These are phyloP conservation scores for Volvox reticuliferus DNA, from an alignment of 139 green algal species.

Conservation along the genomic window DNA sequence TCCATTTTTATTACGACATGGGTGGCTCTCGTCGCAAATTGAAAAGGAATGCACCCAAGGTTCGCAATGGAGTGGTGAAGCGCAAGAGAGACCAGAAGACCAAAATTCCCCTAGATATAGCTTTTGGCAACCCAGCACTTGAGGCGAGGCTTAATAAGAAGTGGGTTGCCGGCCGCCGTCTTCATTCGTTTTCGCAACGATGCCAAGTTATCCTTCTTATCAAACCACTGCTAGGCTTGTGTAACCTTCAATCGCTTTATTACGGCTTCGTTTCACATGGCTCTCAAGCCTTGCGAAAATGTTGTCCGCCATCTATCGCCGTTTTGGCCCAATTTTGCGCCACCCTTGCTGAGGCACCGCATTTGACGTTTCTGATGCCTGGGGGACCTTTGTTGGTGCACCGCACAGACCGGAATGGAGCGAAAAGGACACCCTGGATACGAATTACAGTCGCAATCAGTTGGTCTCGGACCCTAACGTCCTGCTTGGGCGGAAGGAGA, in stretches of 20 bases:
- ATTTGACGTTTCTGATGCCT: no score
- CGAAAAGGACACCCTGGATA: slow-evolving; percentile 48
- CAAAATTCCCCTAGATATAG: slow-evolving; percentile 47
- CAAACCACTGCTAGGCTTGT: no score
- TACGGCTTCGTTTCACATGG: no score
- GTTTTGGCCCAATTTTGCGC: no score
- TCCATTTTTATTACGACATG: background rate
- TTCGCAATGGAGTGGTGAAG: slow-evolving; percentile 44
- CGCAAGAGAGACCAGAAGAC: slow-evolving; percentile 55
- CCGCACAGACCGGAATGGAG: slow-evolving; percentile 55
- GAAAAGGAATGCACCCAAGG: slow-evolving; percentile 51
- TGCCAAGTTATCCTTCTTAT: no score
- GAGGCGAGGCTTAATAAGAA: slow-evolving; percentile 37
- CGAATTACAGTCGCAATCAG: slow-evolving; percentile 64
- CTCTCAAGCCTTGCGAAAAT: no score
- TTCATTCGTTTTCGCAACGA: no score
- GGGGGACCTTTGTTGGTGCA: background rate
- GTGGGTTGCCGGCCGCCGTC: slow-evolving; percentile 9
- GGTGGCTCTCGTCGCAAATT: slow-evolving; percentile 48
- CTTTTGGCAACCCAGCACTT: slow-evolving; percentile 27
- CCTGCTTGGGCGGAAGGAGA: slow-evolving; percentile 56
- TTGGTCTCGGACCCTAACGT: slow-evolving; percentile 64
- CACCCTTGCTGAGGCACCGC: no score
- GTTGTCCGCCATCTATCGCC: no score
- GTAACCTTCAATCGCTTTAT: no score